These are phyloP conservation scores for Ascochyta rabiei DNA, from an alignment of 2,329 filamentous ascomycete species.

Conservation along the genomic window DNA sequence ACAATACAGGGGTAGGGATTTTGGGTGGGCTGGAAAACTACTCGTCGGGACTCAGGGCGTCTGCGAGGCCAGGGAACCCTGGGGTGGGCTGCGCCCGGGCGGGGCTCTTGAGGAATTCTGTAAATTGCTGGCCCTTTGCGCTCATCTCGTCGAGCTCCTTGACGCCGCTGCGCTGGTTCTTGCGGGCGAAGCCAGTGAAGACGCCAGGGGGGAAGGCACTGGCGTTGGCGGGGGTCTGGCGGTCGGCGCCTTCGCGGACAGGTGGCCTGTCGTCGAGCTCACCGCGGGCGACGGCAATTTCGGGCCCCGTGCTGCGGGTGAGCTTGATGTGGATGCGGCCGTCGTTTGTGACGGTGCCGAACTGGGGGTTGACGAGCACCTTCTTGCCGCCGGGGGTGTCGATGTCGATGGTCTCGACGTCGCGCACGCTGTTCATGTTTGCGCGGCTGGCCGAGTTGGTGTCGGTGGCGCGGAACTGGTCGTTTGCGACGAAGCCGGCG, in stretches of 20 bases:
- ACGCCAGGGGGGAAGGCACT: no score
- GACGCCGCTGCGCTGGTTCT: background rate
- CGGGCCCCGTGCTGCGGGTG: slow-evolving; percentile 25
- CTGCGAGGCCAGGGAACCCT: slow-evolving; percentile 8
- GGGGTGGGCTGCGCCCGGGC: background rate
- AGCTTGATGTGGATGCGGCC: slow-evolving; percentile 41
- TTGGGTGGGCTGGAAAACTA: background rate
- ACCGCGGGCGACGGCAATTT: slow-evolving; percentile 33
- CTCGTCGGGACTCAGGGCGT: slow-evolving; percentile 13
- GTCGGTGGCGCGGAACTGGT: slow-evolving; percentile 43
- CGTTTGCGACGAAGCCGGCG: slow-evolving; percentile 52
- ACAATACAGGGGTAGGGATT: background rate
- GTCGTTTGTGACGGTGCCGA: slow-evolving; percentile 43
- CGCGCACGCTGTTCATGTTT: slow-evolving; percentile 11
- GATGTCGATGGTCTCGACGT: slow-evolving; percentile 50
- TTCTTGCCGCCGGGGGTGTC: slow-evolving; percentile 58
- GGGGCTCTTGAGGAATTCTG: slow-evolving; percentile 12
- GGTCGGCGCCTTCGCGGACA: no score
- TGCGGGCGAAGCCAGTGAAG: background rate
- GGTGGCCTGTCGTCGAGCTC: slow-evolving; percentile 34
- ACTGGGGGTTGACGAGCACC: slow-evolving; percentile 57
- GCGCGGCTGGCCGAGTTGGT: slow-evolving; percentile 29
- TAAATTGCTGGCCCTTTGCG: slow-evolving; percentile 20
- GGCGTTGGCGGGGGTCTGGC: no score
- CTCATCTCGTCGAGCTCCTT: slow-evolving; percentile 23